Evolutionary conservation across 78 protist species (phyloP).

Genomic region (Anaeramoeba flamelloides): DNA sequence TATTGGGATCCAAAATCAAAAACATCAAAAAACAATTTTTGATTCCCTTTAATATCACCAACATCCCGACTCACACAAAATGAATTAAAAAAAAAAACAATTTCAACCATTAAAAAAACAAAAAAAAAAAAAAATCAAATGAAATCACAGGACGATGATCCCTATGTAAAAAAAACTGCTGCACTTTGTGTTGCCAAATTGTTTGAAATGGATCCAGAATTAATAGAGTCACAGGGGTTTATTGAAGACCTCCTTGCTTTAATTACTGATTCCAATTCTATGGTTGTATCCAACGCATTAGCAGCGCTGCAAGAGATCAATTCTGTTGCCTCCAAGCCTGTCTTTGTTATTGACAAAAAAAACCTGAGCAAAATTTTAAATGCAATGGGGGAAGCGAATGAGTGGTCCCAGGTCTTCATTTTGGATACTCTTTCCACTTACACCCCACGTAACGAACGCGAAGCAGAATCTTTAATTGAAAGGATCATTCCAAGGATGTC

Average conservation of each 20-base stretch:
- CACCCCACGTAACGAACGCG: conserved; percentile 13
- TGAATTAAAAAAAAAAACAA: not conserved
- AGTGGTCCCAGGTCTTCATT: conserved; percentile 94
- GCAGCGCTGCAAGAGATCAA: conserved; percentile 11
- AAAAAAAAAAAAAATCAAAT: too few relatives aligned
- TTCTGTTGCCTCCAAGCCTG: too few relatives aligned
- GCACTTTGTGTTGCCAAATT: conserved; percentile 94
- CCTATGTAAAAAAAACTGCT: conserved; percentile 95
- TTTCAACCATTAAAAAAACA: not conserved
- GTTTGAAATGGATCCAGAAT: conserved; percentile 68
- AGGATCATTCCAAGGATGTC: not conserved
- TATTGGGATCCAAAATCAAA: too few relatives aligned
- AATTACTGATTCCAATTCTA: not conserved
- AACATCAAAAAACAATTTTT: too few relatives aligned
- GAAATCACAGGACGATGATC: conserved; percentile 81
- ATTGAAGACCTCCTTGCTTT: not conserved
- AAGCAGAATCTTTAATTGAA: not conserved
- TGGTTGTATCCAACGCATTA: conserved; percentile 7
- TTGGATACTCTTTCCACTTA: conserved; percentile 74
- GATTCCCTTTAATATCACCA: too few relatives aligned
- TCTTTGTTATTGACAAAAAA: too few relatives aligned
- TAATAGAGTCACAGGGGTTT: conserved; percentile 77
- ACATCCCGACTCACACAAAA: too few relatives aligned
- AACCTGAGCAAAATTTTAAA: too few relatives aligned
- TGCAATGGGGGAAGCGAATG: too few relatives aligned